Evolutionary conservation across 805 yeast genomes (phyloP), one percentile per base, ranked within the genome.

Genomic region (Kodamaea sagamina): DNA sequence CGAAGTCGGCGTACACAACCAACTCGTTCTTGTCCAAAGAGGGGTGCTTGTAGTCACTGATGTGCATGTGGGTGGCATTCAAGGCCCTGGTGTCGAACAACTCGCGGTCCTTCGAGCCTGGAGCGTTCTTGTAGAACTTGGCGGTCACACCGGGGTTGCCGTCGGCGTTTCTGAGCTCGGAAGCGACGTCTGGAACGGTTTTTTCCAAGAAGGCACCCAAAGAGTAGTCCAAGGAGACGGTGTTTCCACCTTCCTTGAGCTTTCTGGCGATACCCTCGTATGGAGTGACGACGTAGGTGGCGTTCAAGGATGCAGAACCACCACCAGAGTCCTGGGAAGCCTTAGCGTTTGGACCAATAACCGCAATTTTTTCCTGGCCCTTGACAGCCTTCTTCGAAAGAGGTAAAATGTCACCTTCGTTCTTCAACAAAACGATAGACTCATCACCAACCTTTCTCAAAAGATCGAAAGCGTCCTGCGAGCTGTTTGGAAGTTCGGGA

Each of bases 301-400:
- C 72, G 18, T 61, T 58, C 49, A 77, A 60, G 6, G 79, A 64
- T 27, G 84, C 83, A 17, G 84, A 79, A 6, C 86, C 86, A 48
- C 86, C 86, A 46, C 86, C 85, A 18, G 79, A 73, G 47, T 67
- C 74, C 28, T 73, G 70, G 4, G 79, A 64, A 37, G 56, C 59
- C 48, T 68, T 75, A 18, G 79, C 84, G 48, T 76, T 78, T 28
- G 84, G 84, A 3, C 86, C 87, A 52, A 81, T 75, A 15, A 81
- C 74, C 2, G 79, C 77, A 25, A 72, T 64, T 39, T 54, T 54
- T 12, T 35, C 25, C 24, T 36, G 27, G 4, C 34, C 36, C 8
- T n/a, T 13, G 8, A 6, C 18, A 4, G 45, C 41, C 16, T 21
- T 29, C 26, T 36, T 36, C 6, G 63, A 53, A 39, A 81, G 63